Evolutionary conservation across 768 basidiomycete species (phyloP), one percentile per base, ranked within the genome.

Genomic region (Phanerochaete carnosa): DNA sequence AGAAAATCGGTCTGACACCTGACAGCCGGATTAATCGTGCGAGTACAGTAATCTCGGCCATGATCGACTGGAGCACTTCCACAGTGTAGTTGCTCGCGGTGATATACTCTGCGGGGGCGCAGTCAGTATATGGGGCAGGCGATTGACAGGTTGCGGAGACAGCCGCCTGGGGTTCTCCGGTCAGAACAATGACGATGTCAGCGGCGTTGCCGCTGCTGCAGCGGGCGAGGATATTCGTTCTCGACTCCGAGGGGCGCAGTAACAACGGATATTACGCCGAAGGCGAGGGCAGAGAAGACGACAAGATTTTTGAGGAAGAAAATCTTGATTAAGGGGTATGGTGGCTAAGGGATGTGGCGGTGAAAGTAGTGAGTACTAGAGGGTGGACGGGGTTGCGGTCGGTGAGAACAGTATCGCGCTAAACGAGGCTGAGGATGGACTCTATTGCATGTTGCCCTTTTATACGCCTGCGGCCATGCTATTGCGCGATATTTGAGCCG

Each of bases 291-390:
- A 43, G 70, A 46, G 62, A 70, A 51, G 64, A 65, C 39, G 53
- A 63, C 54, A 51, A 69, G 33, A 60, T 55, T 59, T 62, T 53
- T 61, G 64, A 74, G 73, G 57, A 73, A 76, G 69, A 65, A 72
- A 76, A 78, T 78, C 60, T 68, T 32, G 29, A 52, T 72, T 60
- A 76, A 72, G 26, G 74, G 75, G 63, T 58, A 73, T 72, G 64
- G 60, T 63, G 64, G 60, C 63, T 30, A 62, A 45, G 25, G 49
- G 50, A 28, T 47, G 60, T 46, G 15, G n/a, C 35, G 30, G 29
- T 3, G 60, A 2, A 12, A 29, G 32, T 54, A 19, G 39, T 43
- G 39, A 43, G 39, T 35, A 35, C 11, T 19, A 46, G 47, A 22
- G 33, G 33, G 43, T 29, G 33, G 39, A 9, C 19, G 33, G 58